These are phyloP conservation scores for Cytospora piceae DNA, from an alignment of 2,329 filamentous ascomycete species.

Conservation along the genomic window DNA sequence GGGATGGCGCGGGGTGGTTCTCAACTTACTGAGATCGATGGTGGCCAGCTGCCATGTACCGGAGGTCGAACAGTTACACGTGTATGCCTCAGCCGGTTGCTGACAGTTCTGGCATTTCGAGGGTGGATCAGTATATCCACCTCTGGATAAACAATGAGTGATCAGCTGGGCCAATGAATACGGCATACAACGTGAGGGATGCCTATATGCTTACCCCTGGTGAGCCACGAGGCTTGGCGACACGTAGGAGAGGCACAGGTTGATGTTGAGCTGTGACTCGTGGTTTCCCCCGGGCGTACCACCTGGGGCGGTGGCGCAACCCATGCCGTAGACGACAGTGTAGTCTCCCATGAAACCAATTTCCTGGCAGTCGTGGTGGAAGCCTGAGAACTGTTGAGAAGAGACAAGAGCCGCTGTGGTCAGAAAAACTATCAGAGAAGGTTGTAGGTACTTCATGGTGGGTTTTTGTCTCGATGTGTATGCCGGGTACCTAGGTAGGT, in stretches of 20 bases:
- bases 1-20: too few relatives aligned
- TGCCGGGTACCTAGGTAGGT: not conserved
- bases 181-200: not conserved
- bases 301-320: slow-evolving; percentile 14
- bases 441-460: not conserved
- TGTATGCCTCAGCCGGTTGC: slow-evolving; percentile 12
- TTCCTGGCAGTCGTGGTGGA: slow-evolving; percentile 15
- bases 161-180: not conserved
- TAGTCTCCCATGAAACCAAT: slow-evolving; percentile 14
- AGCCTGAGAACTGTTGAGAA: slow-evolving; percentile 20
- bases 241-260: slow-evolving; percentile 22
- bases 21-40: slow-evolving; percentile 18
- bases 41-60: slow-evolving; percentile 1
- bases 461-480: not conserved
- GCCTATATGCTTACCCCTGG: slow-evolving; percentile 17
- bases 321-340: slow-evolving; percentile 11
- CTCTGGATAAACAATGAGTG: slow-evolving; percentile 1
- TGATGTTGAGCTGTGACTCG: slow-evolving; percentile 19
- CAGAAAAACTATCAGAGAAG: not conserved
- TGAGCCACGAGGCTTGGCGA: slow-evolving; percentile 13
- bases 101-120: not conserved
- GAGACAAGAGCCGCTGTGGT: not conserved
- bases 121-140: slow-evolving; percentile 13
- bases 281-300: slow-evolving; percentile 5
- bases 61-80: slow-evolving; percentile 13